Conservation (phyloP, 1,139 yeast genomes). For the Scheffersomyces quercinus region DNA sequence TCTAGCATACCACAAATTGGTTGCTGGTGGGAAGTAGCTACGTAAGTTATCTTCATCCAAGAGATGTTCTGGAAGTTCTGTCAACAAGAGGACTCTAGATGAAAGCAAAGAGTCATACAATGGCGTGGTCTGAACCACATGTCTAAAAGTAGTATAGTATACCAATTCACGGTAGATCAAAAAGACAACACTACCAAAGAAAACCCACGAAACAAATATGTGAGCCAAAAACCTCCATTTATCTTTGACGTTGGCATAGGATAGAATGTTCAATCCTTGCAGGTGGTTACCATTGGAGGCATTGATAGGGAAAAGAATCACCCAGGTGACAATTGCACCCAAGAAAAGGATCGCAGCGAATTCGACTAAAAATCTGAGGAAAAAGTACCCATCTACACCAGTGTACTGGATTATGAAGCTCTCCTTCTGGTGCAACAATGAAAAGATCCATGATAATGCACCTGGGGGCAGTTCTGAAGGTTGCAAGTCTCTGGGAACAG, state of each 20-base stretch:
- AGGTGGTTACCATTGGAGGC: constrained; percentile 70
- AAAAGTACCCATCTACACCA: constrained; percentile 88
- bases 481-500: constrained; percentile 41
- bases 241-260: constrained; percentile 63
- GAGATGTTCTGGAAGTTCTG: constrained; percentile 56
- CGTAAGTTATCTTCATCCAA: constrained; percentile 54
- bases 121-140: constrained; percentile 69
- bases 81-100: constrained; percentile 66
- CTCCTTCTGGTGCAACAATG: constrained; percentile 56
- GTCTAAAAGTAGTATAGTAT: constrained; percentile 66
- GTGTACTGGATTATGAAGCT: constrained; percentile 72
- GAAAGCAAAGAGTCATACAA: constrained; percentile 65
- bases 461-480: constrained; percentile 63
- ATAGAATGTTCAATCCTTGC: constrained; percentile 57
- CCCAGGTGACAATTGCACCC: constrained; percentile 70
- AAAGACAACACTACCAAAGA: constrained; percentile 58
- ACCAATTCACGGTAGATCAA: constrained; percentile 71
- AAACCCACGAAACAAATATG: constrained; percentile 69
- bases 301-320: constrained; percentile 82
- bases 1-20: constrained; percentile 63
- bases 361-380: constrained; percentile 71
- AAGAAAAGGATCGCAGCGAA: constrained; percentile 57
- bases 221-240: constrained; percentile 69
- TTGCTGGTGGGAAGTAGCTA: constrained; percentile 59
- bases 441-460: constrained; percentile 55